phyloP scores from a whole-genome alignment of 495 filamentous ascomycete genomes.

The Aspergillus saccharolyticus region DNA sequence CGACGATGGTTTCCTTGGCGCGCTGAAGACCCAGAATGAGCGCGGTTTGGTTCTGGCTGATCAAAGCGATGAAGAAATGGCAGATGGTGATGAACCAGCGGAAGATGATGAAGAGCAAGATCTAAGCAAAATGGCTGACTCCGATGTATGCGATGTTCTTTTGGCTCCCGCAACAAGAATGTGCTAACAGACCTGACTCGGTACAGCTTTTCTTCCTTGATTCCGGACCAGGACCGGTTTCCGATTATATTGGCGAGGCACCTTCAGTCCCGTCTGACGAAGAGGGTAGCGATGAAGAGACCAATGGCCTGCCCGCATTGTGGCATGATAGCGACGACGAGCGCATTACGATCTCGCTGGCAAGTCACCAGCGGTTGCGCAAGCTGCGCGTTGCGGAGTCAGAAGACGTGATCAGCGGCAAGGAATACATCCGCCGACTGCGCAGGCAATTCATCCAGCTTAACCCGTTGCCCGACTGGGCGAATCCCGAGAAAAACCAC shows the following conservation, averaged over 20 bases:
- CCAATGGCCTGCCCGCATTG: constrained; percentile 43
- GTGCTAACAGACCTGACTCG: constrained; percentile 1
- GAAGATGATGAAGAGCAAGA: constrained; percentile 28
- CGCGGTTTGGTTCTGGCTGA: constrained; percentile 31
- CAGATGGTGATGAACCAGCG: constrained; percentile 27
- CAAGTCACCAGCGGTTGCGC: constrained; percentile 62
- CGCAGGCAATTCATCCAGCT: constrained; percentile 76
- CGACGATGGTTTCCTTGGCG: constrained; percentile 68
- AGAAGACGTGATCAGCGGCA: constrained; percentile 81
- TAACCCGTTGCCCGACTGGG: constrained; percentile 79
- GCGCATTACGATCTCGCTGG: constrained; percentile 73
- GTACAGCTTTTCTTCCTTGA: constrained; percentile 66
- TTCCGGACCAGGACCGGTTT: constrained; percentile 46
- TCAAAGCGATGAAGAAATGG: constrained; percentile 30
- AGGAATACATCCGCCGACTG: constrained; percentile 75
- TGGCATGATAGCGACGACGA: constrained; percentile 99
- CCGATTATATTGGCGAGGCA: constrained; percentile 39
- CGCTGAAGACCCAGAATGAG: constrained; percentile 49
- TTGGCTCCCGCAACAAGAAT: constrained; percentile 24
- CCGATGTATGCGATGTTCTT: constrained; percentile 48
- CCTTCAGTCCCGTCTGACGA: constrained; percentile 29
- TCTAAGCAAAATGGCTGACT: constrained; percentile 52
- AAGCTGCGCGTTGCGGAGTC: constrained; percentile 74
- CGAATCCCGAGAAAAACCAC: constrained; percentile 46
- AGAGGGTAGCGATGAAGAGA: constrained; percentile 24